Base-by-base conservation (phyloP, 2,329 filamentous ascomycete genomes). In the Arthrobotrys pseudoclavata region DNA sequence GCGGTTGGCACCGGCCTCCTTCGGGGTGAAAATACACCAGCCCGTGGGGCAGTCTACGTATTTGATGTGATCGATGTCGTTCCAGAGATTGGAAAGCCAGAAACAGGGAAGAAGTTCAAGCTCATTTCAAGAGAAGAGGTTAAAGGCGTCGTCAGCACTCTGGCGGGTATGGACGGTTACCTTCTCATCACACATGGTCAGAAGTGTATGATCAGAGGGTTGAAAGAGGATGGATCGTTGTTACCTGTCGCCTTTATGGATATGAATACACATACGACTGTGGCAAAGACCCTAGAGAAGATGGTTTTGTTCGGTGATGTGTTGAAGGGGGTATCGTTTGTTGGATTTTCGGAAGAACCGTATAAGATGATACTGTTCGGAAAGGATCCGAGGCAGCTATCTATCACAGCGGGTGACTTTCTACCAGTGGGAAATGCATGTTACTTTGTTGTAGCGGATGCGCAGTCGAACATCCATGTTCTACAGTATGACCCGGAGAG, bases 201-300 rank as follows among this genome's bases (percentile, higher is more conserved):
- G 82, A 99, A 99, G 84, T 95, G 94, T 83, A 96, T 99, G 92
- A 94, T 99, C 0, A 88, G 96, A 75, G 96, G 96, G 47, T 87
- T 99, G 2, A 97, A 97, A 83, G 96, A 99, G 83, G 96, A 99
- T 82, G 93, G 94, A 0, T 94, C 92, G 0, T 87, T 98, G 64
- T 86, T 98, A 0, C 96, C 96, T 0, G 95, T 99, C 2, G 96
- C 96, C 0, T 99, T 99, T 82, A 92, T 99, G 87, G 96, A 99
- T 82, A 96, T 97, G 90, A 96, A 93, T 84, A 96, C 92, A 84
- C 96, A 97, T 82, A 93, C 97, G 12, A 92, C 90, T 1, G 89
- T 91, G n/a, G 88, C 93, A 67, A 96, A 94, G 82, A 92, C 93
- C 81, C 87, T 99, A 18, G 90, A 90, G 2, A 90, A 91, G 0